Percentiles rank a stretch among this genome's conserved stretches.
Evolutionary conservation across 2,329 filamentous ascomycete genomes (phyloP).

Genomic region (Penicillium palitans): DNA sequence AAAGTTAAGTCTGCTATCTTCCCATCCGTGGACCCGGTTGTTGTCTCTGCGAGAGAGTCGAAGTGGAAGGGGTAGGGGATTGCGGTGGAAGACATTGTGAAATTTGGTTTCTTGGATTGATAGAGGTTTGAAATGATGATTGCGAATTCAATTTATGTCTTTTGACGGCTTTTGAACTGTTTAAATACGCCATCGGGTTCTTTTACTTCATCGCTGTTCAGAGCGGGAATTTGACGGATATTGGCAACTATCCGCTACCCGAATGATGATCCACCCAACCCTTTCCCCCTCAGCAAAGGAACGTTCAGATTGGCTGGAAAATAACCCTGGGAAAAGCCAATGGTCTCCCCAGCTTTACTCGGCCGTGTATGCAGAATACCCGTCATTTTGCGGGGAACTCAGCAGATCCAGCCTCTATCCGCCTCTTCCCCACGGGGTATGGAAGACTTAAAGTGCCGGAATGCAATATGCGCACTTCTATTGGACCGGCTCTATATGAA

Average conservation of each 20-base stretch:
- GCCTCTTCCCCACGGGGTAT: background rate
- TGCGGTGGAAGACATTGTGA: slow-evolving; percentile 14
- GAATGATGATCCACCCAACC: background rate
- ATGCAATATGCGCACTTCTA: background rate
- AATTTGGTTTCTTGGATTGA: background rate
- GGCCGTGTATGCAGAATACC: no score
- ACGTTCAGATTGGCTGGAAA: background rate
- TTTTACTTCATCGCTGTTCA: background rate
- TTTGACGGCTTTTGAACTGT: background rate
- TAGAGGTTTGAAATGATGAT: background rate
- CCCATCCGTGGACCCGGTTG: slow-evolving; percentile 11
- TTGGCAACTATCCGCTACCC: background rate
- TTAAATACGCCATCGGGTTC: background rate
- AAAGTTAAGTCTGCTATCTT: slow-evolving; percentile 1
- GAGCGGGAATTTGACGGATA: background rate
- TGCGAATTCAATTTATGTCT: background rate
- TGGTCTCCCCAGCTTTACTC: no score
- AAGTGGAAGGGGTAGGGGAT: slow-evolving; percentile 23
- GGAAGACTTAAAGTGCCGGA: background rate
- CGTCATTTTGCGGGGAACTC: no score
- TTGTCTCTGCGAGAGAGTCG: background rate
- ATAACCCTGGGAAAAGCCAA: background rate
- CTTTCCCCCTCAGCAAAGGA: background rate
- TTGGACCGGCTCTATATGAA: background rate
- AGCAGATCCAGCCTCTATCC: no score